A percentile compares a stretch with the other conserved stretches of the same genome.
Evolutionary conservation across 140 eudicot species (phyloP).

Genomic region (Oenanthe javanica): DNA sequence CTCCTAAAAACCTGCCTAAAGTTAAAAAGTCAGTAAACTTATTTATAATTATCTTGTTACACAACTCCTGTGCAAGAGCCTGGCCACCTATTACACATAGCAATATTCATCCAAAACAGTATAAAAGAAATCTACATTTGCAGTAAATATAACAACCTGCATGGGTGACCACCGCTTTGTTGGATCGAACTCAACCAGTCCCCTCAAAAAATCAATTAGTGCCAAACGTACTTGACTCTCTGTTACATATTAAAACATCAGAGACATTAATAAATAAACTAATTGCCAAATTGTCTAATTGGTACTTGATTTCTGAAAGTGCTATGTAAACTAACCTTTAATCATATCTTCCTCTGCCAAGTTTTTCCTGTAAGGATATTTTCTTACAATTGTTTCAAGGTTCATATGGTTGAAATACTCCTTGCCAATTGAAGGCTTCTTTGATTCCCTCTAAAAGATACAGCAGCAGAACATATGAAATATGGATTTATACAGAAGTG

Average conservation of each 20-base stretch:
- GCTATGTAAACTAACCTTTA: conserved; percentile 45
- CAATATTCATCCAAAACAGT: neutral
- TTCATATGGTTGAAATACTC: conserved; percentile 85
- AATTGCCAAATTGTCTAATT: neutral
- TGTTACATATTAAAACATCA: conserved; percentile 26
- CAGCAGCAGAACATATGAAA: conserved; percentile 5
- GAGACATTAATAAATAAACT: conserved; percentile 11
- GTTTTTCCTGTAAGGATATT: conserved; percentile 80
- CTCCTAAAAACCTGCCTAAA: neutral
- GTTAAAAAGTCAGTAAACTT: neutral
- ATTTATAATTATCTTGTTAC: neutral
- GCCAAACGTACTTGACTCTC: conserved; percentile 75
- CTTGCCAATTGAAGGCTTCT: conserved; percentile 83
- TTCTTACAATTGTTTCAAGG: conserved; percentile 75
- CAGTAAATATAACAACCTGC: conserved; percentile 49
- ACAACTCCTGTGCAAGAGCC: neutral
- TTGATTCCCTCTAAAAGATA: conserved; percentile 62
- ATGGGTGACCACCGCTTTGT: conserved; percentile 95
- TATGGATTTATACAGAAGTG: neutral
- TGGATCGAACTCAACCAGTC: conserved; percentile 96
- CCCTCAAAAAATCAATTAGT: conserved; percentile 90
- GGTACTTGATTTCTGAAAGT: neutral
- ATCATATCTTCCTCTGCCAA: conserved; percentile 58
- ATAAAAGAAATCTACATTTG: neutral
- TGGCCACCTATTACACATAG: neutral